Percentiles rank a stretch among this genome's conserved stretches.
Evolutionary conservation across 176 grass and related monocot species (phyloP).

Genomic region (Melocanna baccifera): DNA sequence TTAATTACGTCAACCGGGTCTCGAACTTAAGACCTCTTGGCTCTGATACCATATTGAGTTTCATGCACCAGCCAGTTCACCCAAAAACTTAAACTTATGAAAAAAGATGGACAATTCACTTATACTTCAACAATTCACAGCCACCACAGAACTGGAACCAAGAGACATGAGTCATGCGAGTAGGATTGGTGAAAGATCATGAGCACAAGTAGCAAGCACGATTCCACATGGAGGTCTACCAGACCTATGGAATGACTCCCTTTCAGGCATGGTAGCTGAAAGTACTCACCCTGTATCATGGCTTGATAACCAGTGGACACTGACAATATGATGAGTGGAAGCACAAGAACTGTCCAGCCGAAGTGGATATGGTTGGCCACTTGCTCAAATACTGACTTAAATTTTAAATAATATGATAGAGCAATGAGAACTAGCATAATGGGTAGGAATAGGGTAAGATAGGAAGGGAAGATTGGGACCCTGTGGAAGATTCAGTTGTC

Average conservation of each 20-base stretch:
- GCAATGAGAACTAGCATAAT: neutral
- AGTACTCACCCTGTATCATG: slow-evolving; percentile 1
- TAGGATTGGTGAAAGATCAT: slow-evolving; percentile 45
- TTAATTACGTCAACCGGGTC: no score
- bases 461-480: neutral
- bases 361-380: neutral
- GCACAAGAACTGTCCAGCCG: slow-evolving; percentile 16
- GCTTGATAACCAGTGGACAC: slow-evolving; percentile 36
- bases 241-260: slow-evolving; percentile 22
- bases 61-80: no score
- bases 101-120: no score
- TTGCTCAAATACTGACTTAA: slow-evolving; percentile 4
- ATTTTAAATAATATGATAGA: slow-evolving; percentile 1
- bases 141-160: neutral
- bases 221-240: neutral
- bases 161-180: slow-evolving; percentile 33
- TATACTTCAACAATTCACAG: no score
- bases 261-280: slow-evolving; percentile 8
- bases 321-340: slow-evolving; percentile 31
- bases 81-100: no score
- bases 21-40: no score
- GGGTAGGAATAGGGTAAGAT: slow-evolving; percentile 23
- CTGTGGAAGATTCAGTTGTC: neutral
- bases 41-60: no score
- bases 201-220: slow-evolving; percentile 24